These are phyloP conservation scores for Lactifluus rugatus DNA, from an alignment of 768 basidiomycete species.

Conservation along the genomic window DNA sequence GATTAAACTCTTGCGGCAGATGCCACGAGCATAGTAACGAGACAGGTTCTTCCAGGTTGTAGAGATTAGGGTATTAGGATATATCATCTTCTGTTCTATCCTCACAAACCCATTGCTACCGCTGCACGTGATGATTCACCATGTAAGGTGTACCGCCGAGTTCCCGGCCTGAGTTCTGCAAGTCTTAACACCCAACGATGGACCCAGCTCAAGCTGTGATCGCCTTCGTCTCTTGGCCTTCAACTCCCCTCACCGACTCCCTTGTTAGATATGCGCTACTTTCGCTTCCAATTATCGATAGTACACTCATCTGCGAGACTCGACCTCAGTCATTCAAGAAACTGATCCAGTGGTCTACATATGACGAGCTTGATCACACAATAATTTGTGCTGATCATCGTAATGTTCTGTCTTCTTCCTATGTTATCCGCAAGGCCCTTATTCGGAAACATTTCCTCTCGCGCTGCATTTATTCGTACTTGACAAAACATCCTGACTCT, in stretches of 20 bases:
- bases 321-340: constrained; percentile 21
- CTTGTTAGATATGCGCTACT: constrained; percentile 35
- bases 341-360: constrained; percentile 76
- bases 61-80: neutral
- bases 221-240: constrained; percentile 35
- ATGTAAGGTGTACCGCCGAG: neutral
- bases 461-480: constrained; percentile 57
- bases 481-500: constrained; percentile 59
- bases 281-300: constrained; percentile 21
- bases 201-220: neutral
- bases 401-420: constrained; percentile 63
- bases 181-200: neutral
- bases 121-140: no score
- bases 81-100: neutral
- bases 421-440: constrained; percentile 83
- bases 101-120: no score
- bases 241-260: constrained; percentile 39
- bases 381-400: constrained; percentile 45
- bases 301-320: constrained; percentile 19
- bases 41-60: neutral
- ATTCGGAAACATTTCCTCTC: constrained; percentile 93
- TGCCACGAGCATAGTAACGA: constrained; percentile 12
- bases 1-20: constrained; percentile 18
- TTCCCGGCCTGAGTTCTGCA: neutral
- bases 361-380: constrained; percentile 78